Evolutionary conservation across 805 yeast genomes (phyloP), one percentile per base, ranked within the genome.

Genomic region (Metschnikowia shivogae): DNA sequence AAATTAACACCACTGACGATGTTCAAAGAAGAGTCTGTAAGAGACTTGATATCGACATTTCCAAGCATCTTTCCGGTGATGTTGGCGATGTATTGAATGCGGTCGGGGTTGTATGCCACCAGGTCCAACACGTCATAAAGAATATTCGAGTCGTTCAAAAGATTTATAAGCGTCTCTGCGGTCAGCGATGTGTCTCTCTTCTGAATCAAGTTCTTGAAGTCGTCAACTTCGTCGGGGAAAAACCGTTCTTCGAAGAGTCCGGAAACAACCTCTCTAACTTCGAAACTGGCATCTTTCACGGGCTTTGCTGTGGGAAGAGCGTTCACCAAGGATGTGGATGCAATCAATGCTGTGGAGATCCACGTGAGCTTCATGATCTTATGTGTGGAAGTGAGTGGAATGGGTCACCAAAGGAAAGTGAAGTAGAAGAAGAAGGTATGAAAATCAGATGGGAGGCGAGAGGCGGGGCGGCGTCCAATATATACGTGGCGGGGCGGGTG

Each of bases 101-200:
- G 47, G 9, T 42, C 38, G 6, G 69, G 66, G 46, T 58, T 52
- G 34, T 57, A 65, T 4, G 68, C 70, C 19, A 66, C 56, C 27
- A 58, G 62, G 46, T 71, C 72, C 39, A 71, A 59, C n/a, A 59
- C 59, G 11, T 50, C 52, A 53, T 62, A 71, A 34, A 71, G 47
- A 19, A 71, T 48, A 20, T 68, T 70, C 0, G 73, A 57, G 11
- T 42, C 46, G 51, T 71, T 70, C 19, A 70, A 51, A 6, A 58
- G 42, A 5, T 50, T 36, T 14, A 69, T 45, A 4, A 63, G 43
- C 6, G 44, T 34, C 30, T 58, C 68, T 12, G 65, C 49, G 3
- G 63, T 53, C 19, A 48, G 43, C 30, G 60, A 59, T 4, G 43
- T 33, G 33, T 56, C 69, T 54, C 55, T 58, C 54, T 44, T 43